Percentiles rank a stretch among this genome's conserved stretches.
phyloP scores from a whole-genome alignment of 306 rosid species.

The Trichosanthes cucumerina region DNA sequence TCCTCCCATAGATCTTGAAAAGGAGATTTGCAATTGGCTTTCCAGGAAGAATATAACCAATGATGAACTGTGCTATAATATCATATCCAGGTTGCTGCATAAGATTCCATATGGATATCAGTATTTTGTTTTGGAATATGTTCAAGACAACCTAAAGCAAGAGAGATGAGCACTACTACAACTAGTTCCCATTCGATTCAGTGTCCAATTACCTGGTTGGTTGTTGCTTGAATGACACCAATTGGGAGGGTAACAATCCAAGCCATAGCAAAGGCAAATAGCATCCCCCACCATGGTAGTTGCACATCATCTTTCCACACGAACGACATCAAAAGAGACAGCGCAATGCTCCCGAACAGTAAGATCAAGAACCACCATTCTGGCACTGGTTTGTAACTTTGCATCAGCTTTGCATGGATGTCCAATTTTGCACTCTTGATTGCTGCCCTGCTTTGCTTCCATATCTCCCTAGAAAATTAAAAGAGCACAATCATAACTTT shows the following conservation, averaged over 20 bases:
- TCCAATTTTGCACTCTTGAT: constrained; percentile 53
- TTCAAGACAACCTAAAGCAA: not conserved
- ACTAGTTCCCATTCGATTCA: not conserved
- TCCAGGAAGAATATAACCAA: constrained; percentile 90
- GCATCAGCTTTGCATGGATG: constrained; percentile 80
- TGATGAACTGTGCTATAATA: constrained; percentile 89
- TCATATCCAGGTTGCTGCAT: constrained; percentile 99
- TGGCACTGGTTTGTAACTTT: constrained; percentile 80
- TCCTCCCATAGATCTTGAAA: constrained; percentile 91
- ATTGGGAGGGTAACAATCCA: constrained; percentile 89
- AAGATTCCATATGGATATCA: not conserved
- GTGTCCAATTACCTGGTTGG: constrained; percentile 59
- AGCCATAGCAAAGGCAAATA: constrained; percentile 78
- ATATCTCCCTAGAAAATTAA: constrained; percentile 45
- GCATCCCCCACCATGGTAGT: constrained; percentile 98
- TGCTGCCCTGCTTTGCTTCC: constrained; percentile 74
- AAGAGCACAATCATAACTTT: not conserved
- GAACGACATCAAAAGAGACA: constrained; percentile 54
- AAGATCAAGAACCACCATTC: constrained; percentile 88
- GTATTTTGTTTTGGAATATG: not conserved
- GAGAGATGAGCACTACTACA: not conserved
- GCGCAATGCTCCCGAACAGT: constrained; percentile 48
- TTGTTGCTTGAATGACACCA: constrained; percentile 97
- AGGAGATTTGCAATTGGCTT: constrained; percentile 93
- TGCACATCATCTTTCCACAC: constrained; percentile 81